These are phyloP conservation scores for Herpetospermum pedunculosum DNA, from an alignment of 306 rosid species.

Conservation along the genomic window DNA sequence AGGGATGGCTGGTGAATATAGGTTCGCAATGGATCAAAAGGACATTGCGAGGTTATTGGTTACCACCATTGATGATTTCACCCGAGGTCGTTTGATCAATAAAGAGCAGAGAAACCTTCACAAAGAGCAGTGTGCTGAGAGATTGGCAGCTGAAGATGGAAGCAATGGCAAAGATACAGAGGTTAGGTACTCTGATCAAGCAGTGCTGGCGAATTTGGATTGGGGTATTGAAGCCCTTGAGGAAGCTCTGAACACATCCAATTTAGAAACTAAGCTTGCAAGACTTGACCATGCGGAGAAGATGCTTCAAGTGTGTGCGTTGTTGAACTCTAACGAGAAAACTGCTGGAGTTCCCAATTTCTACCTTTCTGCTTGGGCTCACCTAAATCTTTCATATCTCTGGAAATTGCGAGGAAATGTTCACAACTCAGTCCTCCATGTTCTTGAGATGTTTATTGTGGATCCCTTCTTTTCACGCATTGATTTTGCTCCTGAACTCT, in stretches of 20 bases:
- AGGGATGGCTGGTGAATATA: slow-evolving; percentile 41
- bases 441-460: slow-evolving; percentile 68
- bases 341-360: slow-evolving; percentile 93
- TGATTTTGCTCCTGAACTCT: slow-evolving; percentile 86
- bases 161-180: slow-evolving; percentile 39
- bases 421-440: slow-evolving; percentile 43
- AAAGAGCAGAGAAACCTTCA: slow-evolving; percentile 55
- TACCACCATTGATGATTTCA: slow-evolving; percentile 46
- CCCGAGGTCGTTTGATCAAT: slow-evolving; percentile 47
- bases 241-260: slow-evolving; percentile 77
- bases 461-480: slow-evolving; percentile 79
- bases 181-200: slow-evolving; percentile 81
- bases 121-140: slow-evolving; percentile 86
- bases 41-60: slow-evolving; percentile 47
- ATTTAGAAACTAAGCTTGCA: slow-evolving; percentile 78
- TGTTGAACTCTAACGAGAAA: slow-evolving; percentile 56
- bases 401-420: slow-evolving; percentile 60
- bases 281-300: slow-evolving; percentile 72
- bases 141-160: slow-evolving; percentile 90
- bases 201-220: slow-evolving; percentile 78
- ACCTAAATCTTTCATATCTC: slow-evolving; percentile 61
- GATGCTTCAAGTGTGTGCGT: slow-evolving; percentile 89
- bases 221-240: slow-evolving; percentile 96
- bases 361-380: slow-evolving; percentile 93
- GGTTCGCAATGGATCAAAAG: slow-evolving; percentile 58